Evolutionary conservation across 176 grass and related monocot genomes (phyloP).

Genomic region (Pharus latifolius): DNA sequence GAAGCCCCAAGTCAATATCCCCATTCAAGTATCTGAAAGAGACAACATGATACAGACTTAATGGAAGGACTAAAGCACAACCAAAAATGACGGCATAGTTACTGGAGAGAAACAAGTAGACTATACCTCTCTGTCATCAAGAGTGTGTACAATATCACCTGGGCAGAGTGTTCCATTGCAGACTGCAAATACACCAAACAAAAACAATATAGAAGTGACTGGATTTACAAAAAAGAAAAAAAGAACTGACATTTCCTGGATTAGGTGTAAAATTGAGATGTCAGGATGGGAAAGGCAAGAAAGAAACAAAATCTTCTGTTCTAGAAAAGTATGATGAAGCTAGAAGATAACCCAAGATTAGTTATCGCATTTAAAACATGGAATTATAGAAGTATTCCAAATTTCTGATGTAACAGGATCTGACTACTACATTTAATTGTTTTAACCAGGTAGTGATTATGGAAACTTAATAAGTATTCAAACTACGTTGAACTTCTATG

Average conservation of each 20-base stretch:
- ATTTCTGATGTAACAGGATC: neutral
- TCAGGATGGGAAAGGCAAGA: slow-evolving; percentile 3
- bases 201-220: slow-evolving; percentile 8
- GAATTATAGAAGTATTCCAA: neutral
- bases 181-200: slow-evolving; percentile 37
- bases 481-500: neutral
- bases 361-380: neutral
- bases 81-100: neutral
- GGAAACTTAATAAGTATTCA: neutral
- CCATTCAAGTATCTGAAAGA: slow-evolving; percentile 76
- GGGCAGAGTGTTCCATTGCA: slow-evolving; percentile 74
- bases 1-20: slow-evolving; percentile 75
- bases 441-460: neutral
- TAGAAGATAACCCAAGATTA: neutral
- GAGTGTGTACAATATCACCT: slow-evolving; percentile 89
- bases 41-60: neutral
- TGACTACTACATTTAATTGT: no score
- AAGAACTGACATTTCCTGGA: neutral
- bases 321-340: neutral
- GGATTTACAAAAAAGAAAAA: neutral
- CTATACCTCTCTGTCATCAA: slow-evolving; percentile 91
- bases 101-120: neutral
- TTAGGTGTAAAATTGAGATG: neutral
- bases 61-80: slow-evolving; percentile 18
- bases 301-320: slow-evolving; percentile 7